A percentile compares a stretch with the other conserved stretches of the same genome.
phyloP scores from a whole-genome alignment of 805 yeast species.

The Ogataea paraovalis region DNA sequence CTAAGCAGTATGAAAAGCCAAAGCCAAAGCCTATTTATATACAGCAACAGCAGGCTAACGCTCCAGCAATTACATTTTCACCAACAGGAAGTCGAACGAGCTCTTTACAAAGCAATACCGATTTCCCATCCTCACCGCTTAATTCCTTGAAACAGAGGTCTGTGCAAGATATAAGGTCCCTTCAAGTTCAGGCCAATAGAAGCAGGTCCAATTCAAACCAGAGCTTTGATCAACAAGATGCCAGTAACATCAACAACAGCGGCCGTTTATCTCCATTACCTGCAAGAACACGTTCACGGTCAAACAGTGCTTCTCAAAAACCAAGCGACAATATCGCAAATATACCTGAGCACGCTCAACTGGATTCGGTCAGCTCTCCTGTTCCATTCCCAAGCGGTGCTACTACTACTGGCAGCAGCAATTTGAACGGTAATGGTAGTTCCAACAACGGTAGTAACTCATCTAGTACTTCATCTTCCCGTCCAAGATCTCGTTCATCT shows the following conservation, averaged over 20 bases:
- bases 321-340: constrained; percentile 18
- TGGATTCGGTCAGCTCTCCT: neutral
- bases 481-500: constrained; percentile 20
- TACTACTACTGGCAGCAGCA: neutral
- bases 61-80: neutral
- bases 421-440: neutral
- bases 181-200: constrained; percentile 16
- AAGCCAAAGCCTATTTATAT: constrained; percentile 19
- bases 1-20: constrained; percentile 26
- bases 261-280: constrained; percentile 14
- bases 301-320: constrained; percentile 24
- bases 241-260: neutral
- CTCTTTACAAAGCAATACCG: constrained; percentile 20
- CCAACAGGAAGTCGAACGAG: constrained; percentile 16
- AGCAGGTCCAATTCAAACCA: constrained; percentile 28
- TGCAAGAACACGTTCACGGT: constrained; percentile 19
- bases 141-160: constrained; percentile 27
- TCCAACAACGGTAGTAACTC: neutral
- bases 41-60: neutral
- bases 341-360: constrained; percentile 12
- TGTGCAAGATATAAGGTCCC: constrained; percentile 13
- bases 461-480: constrained; percentile 10
- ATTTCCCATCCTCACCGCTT: constrained; percentile 27
- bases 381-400: neutral
- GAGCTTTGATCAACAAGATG: constrained; percentile 8